These are phyloP conservation scores for Steccherinum ochraceum DNA, from an alignment of 768 basidiomycete species.

Conservation along the genomic window DNA sequence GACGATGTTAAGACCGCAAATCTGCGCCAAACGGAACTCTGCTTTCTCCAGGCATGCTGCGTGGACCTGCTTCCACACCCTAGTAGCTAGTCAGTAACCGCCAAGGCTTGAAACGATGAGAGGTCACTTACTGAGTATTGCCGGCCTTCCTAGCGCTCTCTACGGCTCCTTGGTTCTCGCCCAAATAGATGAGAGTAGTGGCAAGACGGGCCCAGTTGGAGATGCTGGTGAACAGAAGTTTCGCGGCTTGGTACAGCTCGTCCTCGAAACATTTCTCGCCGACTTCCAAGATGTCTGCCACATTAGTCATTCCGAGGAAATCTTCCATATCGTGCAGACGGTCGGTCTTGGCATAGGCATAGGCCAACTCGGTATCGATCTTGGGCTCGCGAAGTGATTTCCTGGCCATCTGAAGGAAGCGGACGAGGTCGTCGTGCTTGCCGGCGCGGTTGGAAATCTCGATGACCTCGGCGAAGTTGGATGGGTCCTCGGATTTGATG, in stretches of 20 bases:
- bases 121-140: constrained; percentile 77
- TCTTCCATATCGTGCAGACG: constrained; percentile 99
- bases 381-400: constrained; percentile 95
- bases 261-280: constrained; percentile 99
- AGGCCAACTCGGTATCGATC: constrained; percentile 97
- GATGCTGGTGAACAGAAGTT: constrained; percentile 92
- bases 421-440: constrained; percentile 89
- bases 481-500: constrained; percentile 93
- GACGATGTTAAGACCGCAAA: constrained; percentile 96
- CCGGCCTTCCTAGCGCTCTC: constrained; percentile 99
- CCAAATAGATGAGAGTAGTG: constrained; percentile 96
- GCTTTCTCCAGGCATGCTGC: constrained; percentile 96
- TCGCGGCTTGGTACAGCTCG: constrained; percentile 94
- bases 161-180: constrained; percentile 96
- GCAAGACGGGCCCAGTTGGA: constrained; percentile 98
- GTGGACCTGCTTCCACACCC: constrained; percentile 99
- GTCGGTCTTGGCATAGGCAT: constrained; percentile 97
- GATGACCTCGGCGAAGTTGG: constrained; percentile 91
- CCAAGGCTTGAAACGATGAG: not conserved
- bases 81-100: constrained; percentile 22
- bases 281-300: constrained; percentile 92
- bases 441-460: constrained; percentile 94
- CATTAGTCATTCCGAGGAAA: constrained; percentile 97
- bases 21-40: constrained; percentile 97
- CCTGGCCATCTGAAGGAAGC: constrained; percentile 97